phyloP scores from a whole-genome alignment of 148 eudicot genomes.

The Polygonum aviculare region DNA sequence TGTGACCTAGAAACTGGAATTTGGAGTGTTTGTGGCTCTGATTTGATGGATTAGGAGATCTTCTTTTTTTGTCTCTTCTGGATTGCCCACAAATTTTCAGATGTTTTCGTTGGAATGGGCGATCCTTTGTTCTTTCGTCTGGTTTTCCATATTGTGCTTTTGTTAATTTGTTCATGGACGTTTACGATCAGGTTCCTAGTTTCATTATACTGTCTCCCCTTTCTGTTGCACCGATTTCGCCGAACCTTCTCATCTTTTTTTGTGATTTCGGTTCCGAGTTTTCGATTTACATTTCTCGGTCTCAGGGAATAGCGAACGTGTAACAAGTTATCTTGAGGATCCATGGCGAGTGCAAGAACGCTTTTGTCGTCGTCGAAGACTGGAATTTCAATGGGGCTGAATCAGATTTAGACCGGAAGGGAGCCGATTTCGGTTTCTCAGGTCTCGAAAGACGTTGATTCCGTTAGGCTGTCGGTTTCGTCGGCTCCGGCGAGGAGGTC shows the following conservation, averaged over 20 bases:
- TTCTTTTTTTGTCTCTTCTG: too few species aligned
- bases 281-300: background rate
- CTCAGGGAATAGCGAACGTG: background rate
- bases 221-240: background rate
- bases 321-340: background rate
- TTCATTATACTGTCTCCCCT: background rate
- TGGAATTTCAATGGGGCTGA: constrained; percentile 22
- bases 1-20: too few species aligned
- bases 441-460: background rate
- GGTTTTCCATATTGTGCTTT: too few species aligned
- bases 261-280: background rate
- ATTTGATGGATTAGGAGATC: too few species aligned
- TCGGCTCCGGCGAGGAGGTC: constrained; percentile 16
- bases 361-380: constrained; percentile 7
- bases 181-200: too few species aligned
- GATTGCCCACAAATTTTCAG: too few species aligned
- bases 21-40: too few species aligned
- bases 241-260: background rate
- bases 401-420: constrained; percentile 52
- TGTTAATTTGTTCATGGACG: too few species aligned
- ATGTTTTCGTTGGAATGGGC: too few species aligned
- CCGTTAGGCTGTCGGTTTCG: constrained; percentile 13
- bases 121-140: too few species aligned
- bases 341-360: background rate
- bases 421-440: constrained; percentile 7